Conservation (phyloP, 2,329 filamentous ascomycete genomes). For the Sclerotinia minor region DNA sequence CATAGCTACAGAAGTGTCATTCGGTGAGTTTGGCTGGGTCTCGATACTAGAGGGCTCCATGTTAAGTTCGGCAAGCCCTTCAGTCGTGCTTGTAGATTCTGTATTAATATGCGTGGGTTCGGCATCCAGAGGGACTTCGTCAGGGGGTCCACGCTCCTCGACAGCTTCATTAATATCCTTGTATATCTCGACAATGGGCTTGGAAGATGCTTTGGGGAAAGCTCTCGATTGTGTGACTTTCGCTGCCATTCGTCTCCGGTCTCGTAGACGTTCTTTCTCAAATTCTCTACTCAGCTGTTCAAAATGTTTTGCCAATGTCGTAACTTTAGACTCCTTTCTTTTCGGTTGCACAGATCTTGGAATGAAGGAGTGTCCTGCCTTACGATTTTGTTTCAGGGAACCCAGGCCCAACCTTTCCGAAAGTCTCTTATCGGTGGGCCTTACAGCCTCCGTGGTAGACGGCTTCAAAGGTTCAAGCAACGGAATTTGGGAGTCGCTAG, state of each 20-base stretch:
- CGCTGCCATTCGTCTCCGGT: conserved; percentile 77
- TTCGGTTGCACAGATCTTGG: conserved; percentile 77
- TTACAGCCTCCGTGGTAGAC: conserved; percentile 37
- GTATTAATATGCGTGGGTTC: conserved; percentile 39
- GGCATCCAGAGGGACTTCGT: conserved; percentile 50
- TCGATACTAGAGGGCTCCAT: conserved; percentile 27
- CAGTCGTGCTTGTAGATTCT: conserved; percentile 37
- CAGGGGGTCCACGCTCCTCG: conserved; percentile 68
- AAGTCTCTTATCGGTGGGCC: conserved; percentile 65
- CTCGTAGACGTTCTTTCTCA: conserved; percentile 78
- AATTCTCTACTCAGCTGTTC: conserved; percentile 96
- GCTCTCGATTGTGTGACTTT: conserved; percentile 74
- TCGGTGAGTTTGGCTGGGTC: conserved; percentile 36
- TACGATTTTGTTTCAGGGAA: conserved; percentile 60
- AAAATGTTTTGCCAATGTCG: conserved; percentile 90
- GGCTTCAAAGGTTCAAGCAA: conserved; percentile 34
- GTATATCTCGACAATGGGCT: conserved; percentile 94
- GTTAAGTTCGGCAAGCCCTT: conserved; percentile 38
- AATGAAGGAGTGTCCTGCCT: conserved; percentile 71
- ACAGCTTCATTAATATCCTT: conserved; percentile 92
- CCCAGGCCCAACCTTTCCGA: conserved; percentile 69
- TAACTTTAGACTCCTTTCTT: conserved; percentile 75
- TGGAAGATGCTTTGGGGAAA: conserved; percentile 88
- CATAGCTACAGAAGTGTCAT: conserved; percentile 35
- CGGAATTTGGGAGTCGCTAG: conserved; percentile 27